A percentile compares a stretch with the other conserved stretches of the same genome.
Evolutionary conservation across 441 rosid species (phyloP).

Genomic region (Mallotus japonicus): DNA sequence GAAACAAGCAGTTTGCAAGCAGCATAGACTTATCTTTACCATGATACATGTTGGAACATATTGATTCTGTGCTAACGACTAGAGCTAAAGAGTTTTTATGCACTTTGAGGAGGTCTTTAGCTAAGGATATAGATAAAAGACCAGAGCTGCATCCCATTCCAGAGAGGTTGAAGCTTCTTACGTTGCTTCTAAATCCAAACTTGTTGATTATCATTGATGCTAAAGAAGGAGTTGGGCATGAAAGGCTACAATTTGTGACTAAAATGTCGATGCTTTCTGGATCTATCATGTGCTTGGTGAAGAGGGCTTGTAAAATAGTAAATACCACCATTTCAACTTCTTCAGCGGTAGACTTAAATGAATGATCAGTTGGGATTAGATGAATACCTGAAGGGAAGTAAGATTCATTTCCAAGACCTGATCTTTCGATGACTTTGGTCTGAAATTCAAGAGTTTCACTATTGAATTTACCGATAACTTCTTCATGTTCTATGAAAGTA

Average conservation of each 20-base stretch:
- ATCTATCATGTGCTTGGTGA: conserved; percentile 37
- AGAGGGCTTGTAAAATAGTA: conserved; percentile 41
- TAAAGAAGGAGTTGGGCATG: conserved; percentile 55
- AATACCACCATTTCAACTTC: conserved; percentile 60
- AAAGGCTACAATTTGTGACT: conserved; percentile 49
- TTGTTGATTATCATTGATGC: conserved; percentile 48
- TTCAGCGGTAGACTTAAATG: conserved; percentile 27
- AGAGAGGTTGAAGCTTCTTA: conserved; percentile 53
- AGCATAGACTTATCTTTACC: conserved; percentile 67
- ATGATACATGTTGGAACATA: conserved; percentile 58
- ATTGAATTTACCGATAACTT: background rate
- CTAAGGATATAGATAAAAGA: conserved; percentile 38
- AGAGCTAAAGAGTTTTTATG: conserved; percentile 38
- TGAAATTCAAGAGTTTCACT: conserved; percentile 35
- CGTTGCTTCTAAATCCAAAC: conserved; percentile 51
- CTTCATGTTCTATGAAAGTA: conserved; percentile 24
- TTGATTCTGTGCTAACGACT: conserved; percentile 56
- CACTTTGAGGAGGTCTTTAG: conserved; percentile 39
- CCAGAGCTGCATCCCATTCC: conserved; percentile 83
- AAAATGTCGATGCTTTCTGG: conserved; percentile 53
- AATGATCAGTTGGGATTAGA: conserved; percentile 37
- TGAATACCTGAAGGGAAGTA: conserved; percentile 44
- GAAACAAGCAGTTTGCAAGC: conserved; percentile 59
- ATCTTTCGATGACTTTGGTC: conserved; percentile 46
- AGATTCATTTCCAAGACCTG: conserved; percentile 67